These are phyloP conservation scores for Globisporangium solare DNA, from an alignment of 352 stramenopile species.

Conservation along the genomic window DNA sequence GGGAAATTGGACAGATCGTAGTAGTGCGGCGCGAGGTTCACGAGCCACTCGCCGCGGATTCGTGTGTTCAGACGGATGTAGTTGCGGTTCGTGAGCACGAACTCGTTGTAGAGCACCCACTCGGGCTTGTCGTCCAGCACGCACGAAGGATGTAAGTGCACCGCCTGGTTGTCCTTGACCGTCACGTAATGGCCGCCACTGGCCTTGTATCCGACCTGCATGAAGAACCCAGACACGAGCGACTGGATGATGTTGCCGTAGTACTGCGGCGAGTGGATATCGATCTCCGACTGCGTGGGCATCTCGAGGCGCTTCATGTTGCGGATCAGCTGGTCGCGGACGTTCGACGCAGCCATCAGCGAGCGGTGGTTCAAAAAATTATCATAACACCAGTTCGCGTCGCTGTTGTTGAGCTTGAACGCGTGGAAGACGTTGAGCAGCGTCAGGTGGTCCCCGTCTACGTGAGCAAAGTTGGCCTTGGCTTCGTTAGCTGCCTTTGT, in stretches of 20 bases:
- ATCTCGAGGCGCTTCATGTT: constrained; percentile 95
- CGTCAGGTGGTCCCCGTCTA: constrained; percentile 97
- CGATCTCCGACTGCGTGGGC: constrained; percentile 63
- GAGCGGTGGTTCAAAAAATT: constrained; percentile 97
- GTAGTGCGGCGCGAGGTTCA: constrained; percentile 95
- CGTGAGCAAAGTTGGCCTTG: constrained; percentile 94
- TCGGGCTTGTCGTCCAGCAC: constrained; percentile 95
- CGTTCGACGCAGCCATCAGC: constrained; percentile 92
- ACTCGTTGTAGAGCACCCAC: constrained; percentile 99
- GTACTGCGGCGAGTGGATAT: constrained; percentile 84
- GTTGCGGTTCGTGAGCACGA: constrained; percentile 98
- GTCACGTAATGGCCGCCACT: constrained; percentile 95
- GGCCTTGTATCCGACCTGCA: constrained; percentile 92
- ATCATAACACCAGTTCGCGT: constrained; percentile 96
- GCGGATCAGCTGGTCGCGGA: constrained; percentile 95
- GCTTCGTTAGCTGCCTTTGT: constrained; percentile 96
- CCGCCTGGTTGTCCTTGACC: constrained; percentile 99
- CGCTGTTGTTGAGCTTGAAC: constrained; percentile 91
- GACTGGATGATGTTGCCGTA: constrained; percentile 92
- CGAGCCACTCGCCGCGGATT: constrained; percentile 90
- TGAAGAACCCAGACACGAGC: constrained; percentile 97
- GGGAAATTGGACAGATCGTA: constrained; percentile 98
- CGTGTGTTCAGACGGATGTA: constrained; percentile 98
- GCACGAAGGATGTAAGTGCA: constrained; percentile 96
- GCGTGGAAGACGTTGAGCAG: constrained; percentile 97